Conservation (phyloP, 345 rosid genomes). For the Boechera divaricarpa region DNA sequence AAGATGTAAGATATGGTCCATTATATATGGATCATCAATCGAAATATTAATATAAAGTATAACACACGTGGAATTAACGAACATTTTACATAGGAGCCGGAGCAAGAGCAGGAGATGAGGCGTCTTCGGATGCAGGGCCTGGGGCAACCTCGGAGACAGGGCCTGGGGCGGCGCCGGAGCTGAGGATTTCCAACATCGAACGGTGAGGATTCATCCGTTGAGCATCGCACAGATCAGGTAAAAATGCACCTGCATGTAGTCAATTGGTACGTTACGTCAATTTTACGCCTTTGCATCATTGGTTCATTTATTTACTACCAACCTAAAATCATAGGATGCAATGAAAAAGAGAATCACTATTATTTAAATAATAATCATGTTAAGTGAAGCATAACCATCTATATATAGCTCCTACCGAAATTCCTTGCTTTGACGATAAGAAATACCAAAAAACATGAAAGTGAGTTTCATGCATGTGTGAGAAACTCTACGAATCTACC, state of each 20-base stretch:
- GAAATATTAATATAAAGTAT: constrained; percentile 7
- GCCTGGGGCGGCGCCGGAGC: constrained; percentile 66
- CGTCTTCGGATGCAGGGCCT: constrained; percentile 49
- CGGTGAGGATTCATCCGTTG: constrained; percentile 75
- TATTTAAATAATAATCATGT: neutral
- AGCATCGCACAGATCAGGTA: constrained; percentile 78
- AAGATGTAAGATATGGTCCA: constrained; percentile 18
- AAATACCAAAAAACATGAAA: constrained; percentile 15
- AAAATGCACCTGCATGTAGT: constrained; percentile 71
- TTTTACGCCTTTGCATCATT: constrained; percentile 2
- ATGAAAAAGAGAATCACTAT: neutral
- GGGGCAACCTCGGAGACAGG: constrained; percentile 52
- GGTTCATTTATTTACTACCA: neutral
- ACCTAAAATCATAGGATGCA: constrained; percentile 3
- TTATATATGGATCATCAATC: neutral
- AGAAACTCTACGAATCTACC: constrained; percentile 6
- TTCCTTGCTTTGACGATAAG: constrained; percentile 41
- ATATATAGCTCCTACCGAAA: constrained; percentile 7
- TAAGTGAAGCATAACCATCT: constrained; percentile 37
- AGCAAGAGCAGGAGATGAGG: constrained; percentile 52
- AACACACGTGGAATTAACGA: constrained; percentile 15
- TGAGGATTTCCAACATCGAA: constrained; percentile 68
- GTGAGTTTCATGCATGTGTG: constrained; percentile 30
- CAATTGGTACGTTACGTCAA: neutral
- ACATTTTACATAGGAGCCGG: constrained; percentile 37